Percentiles rank a stretch among this genome's conserved stretches.
Evolutionary conservation across 768 basidiomycete genomes (phyloP).

Genomic region (Boletus pseudopeckii): DNA sequence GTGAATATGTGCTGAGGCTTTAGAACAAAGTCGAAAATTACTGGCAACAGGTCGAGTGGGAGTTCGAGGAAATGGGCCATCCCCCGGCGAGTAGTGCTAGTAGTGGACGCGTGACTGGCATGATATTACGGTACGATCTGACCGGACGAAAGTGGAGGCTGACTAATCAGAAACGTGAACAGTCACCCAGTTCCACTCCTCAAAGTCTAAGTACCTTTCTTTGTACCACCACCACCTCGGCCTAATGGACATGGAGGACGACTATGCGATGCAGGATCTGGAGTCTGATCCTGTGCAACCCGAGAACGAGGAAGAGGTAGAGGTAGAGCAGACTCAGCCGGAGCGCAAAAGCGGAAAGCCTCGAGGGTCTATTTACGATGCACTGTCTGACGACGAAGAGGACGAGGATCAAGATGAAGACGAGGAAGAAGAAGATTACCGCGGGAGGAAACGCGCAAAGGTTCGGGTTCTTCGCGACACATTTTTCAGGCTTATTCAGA

Average conservation of each 20-base stretch:
- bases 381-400: slow-evolving; percentile 42
- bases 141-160: slow-evolving; percentile 10
- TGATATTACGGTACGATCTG: too few relatives aligned
- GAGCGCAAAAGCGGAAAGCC: slow-evolving; percentile 23
- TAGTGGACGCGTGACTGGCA: background rate
- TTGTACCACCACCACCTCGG: slow-evolving; percentile 30
- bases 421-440: slow-evolving; percentile 40
- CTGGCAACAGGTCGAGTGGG: slow-evolving; percentile 62
- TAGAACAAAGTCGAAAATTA: slow-evolving; percentile 48
- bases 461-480: slow-evolving; percentile 32
- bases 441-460: slow-evolving; percentile 60
- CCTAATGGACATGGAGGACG: slow-evolving; percentile 33
- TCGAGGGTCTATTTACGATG: slow-evolving; percentile 34
- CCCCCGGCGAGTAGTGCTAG: too few relatives aligned
- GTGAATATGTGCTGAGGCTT: slow-evolving; percentile 51
- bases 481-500: slow-evolving; percentile 4
- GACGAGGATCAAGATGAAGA: slow-evolving; percentile 62
- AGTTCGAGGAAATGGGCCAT: slow-evolving; percentile 51
- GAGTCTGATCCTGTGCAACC: slow-evolving; percentile 27
- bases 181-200: background rate
- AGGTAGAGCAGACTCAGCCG: slow-evolving; percentile 25
- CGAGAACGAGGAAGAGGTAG: slow-evolving; percentile 41
- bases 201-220: slow-evolving; percentile 6
- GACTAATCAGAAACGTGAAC: slow-evolving; percentile 21
- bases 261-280: slow-evolving; percentile 30